Evolutionary conservation across 768 basidiomycete genomes (phyloP).

Genomic region (Ramaria rubella): DNA sequence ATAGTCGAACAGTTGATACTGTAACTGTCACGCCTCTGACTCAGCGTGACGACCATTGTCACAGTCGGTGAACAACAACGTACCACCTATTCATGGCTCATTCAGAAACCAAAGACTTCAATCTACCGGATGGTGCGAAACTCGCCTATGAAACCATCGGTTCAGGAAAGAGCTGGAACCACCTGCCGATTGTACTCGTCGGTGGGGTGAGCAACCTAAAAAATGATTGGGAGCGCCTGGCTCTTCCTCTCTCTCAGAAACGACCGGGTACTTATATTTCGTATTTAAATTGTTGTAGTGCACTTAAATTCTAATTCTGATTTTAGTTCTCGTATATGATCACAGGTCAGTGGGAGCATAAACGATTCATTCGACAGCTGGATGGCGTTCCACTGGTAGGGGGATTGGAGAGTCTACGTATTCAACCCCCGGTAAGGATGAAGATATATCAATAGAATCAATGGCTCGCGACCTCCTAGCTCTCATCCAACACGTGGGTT

Average conservation of each 20-base stretch:
- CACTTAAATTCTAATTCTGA: neutral
- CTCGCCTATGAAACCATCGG: conserved; percentile 40
- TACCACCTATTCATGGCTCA: neutral
- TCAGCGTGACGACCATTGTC: no score
- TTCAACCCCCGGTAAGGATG: conserved; percentile 21
- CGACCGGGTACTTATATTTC: conserved; percentile 32
- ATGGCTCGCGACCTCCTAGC: conserved; percentile 39
- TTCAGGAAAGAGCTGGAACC: conserved; percentile 22
- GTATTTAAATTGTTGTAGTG: neutral
- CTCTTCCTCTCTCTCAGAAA: conserved; percentile 26
- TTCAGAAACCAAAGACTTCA: conserved; percentile 9
- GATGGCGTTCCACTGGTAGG: no score
- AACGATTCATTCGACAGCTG: neutral
- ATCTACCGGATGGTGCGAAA: conserved; percentile 37
- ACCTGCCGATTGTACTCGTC: conserved; percentile 36
- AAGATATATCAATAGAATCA: conserved; percentile 37
- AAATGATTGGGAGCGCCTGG: conserved; percentile 36
- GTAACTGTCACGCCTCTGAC: no score
- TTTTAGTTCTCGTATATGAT: conserved; percentile 39
- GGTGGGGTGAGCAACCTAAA: conserved; percentile 35
- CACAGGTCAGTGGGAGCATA: conserved; percentile 24
- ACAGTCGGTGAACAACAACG: no score
- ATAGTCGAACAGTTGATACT: no score
- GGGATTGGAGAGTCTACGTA: conserved; percentile 41
- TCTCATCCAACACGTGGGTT: conserved; percentile 33